Conservation (phyloP, 1,284 basidiomycete species). For the Porodaedalea pini region DNA sequence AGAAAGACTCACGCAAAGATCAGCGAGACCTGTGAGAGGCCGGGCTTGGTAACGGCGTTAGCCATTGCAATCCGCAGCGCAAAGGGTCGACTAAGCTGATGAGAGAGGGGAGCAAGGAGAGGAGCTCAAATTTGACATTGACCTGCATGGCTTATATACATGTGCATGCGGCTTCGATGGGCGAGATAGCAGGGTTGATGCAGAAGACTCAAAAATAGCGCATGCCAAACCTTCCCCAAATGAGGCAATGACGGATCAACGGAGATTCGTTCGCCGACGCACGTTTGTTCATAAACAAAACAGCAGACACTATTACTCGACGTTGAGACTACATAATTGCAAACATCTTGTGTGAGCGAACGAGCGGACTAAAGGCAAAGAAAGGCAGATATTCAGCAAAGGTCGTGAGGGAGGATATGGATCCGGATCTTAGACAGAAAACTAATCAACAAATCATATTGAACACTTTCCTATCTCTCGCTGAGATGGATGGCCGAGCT, state of each 20-base stretch:
- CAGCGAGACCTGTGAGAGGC: constrained; percentile 57
- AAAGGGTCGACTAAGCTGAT: neutral
- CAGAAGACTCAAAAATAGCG: neutral
- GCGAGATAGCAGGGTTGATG: neutral
- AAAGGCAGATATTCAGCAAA: no score
- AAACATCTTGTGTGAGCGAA: no score
- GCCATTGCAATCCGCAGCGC: neutral
- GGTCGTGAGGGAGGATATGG: no score
- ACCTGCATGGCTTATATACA: neutral
- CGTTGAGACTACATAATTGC: no score
- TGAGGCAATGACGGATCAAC: neutral
- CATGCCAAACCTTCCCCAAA: no score
- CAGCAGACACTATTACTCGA: no score
- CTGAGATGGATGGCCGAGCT: no score
- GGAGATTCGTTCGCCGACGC: neutral
- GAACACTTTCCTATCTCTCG: no score
- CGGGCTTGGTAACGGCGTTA: constrained; percentile 6
- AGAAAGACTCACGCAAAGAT: constrained; percentile 68
- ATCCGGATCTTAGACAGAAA: no score
- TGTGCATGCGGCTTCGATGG: neutral
- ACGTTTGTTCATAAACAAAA: neutral
- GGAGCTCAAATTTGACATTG: neutral
- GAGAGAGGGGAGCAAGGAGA: neutral
- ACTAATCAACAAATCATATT: no score
- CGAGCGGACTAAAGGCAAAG: no score